Conservation (phyloP, 2,329 filamentous ascomycete genomes). For the Passalora sequoiae region DNA sequence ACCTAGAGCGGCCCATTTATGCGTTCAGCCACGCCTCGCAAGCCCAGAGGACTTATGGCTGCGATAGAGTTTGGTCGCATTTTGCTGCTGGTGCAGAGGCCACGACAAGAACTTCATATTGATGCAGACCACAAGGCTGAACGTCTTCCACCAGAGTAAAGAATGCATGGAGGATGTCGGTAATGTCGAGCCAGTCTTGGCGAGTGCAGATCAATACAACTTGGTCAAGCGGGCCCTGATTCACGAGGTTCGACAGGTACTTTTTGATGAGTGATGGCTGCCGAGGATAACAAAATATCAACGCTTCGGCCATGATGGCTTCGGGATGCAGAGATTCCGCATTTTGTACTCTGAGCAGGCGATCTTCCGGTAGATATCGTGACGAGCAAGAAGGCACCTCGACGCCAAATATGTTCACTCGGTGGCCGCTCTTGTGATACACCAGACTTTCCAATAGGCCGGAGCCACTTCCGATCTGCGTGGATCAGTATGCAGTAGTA, state of each 20-base stretch:
- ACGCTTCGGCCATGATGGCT: conserved; percentile 40
- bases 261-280: conserved; percentile 41
- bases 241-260: conserved; percentile 40
- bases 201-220: conserved; percentile 43
- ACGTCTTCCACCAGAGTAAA: conserved; percentile 14
- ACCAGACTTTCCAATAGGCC: conserved; percentile 47
- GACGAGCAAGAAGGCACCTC: conserved; percentile 46
- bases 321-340: conserved; percentile 42
- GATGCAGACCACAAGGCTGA: conserved; percentile 13
- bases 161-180: conserved; percentile 6
- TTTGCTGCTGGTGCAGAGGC: conserved; percentile 15
- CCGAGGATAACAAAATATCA: conserved; percentile 53
- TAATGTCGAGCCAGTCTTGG: conserved; percentile 37
- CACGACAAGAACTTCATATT: conserved; percentile 21
- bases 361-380: conserved; percentile 40
- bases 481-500: background rate
- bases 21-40: no score
- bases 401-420: conserved; percentile 40
- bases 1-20: no score
- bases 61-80: no score
- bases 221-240: conserved; percentile 29
- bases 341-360: conserved; percentile 42
- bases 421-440: conserved; percentile 29
- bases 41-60: no score
- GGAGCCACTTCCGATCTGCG: conserved; percentile 45